Evolutionary conservation across 257 asterid genomes (phyloP), one percentile per base, ranked within the genome.

Genomic region (Catharanthus roseus): DNA sequence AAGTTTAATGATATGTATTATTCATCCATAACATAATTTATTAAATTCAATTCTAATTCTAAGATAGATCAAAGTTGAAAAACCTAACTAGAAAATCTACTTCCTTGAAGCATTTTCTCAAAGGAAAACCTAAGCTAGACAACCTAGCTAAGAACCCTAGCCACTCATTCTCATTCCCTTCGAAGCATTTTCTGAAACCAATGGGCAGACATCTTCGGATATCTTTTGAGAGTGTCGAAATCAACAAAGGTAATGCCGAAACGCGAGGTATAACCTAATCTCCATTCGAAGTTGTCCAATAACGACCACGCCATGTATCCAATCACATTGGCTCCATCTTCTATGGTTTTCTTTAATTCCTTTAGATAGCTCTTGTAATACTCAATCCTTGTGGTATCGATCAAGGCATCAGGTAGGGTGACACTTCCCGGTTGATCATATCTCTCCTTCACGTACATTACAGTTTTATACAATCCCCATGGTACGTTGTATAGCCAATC

Each of bases 301-400:
- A 93, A 89, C 6, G 99, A 86, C 97, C 99, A 91, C 0, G 88
- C 96, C 63, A 89, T 89, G 76, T 88, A 93, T 39, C 97, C 99
- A 2, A 38, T 57, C 54, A 93, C 95, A 39, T 89, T 88, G 12
- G 92, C 99, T 23, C 99, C 99, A 16, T 84, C 93, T 10, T 89
- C 79, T 0, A 91, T 83, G 11, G 92, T 75, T 87, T 83, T 89
- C 86, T 90, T 91, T 12, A 93, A 85, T 68, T 89, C 69, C 0
- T 38, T 68, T 75, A 93, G 42, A 71, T 93, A 91, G 82, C 91
- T 84, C 63, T 77, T 85, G 85, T 93, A 93, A 83, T 87, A 91
- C 15, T 67, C 55, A 56, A 91, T 85, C 77, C 99, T 85, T 62
- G 57, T 54, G 0, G 83, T 84, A 74, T 93, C 99, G 7, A 83